Percentiles rank a stretch among this genome's conserved stretches.
These are phyloP conservation scores for Populus hybrid DNA, from an alignment of 441 rosid genomes.

Conservation along the genomic window DNA sequence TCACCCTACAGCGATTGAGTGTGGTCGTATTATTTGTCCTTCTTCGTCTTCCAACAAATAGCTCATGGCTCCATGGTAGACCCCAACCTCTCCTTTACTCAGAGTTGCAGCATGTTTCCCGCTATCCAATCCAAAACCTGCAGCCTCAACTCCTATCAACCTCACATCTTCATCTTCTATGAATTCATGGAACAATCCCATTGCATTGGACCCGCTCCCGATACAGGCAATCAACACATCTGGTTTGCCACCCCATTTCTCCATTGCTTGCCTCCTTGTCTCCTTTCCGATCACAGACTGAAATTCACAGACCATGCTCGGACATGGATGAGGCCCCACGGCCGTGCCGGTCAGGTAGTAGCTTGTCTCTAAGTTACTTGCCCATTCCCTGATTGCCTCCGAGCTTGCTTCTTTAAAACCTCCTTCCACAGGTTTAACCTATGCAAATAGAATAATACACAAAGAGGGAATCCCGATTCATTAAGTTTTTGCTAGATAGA, in stretches of 20 bases:
- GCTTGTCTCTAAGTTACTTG: conserved; percentile 32
- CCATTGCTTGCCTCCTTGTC: conserved; percentile 64
- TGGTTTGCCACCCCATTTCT: conserved; percentile 82
- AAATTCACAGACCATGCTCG: conserved; percentile 68
- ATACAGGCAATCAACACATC: conserved; percentile 77
- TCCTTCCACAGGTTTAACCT: conserved; percentile 46
- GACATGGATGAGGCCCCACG: conserved; percentile 85
- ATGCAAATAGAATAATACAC: background rate
- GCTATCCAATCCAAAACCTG: conserved; percentile 66
- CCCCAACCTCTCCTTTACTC: conserved; percentile 70
- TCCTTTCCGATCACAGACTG: conserved; percentile 80
- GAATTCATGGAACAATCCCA: conserved; percentile 78
- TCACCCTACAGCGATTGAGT: conserved; percentile 74
- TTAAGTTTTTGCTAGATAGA: background rate
- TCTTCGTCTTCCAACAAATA: conserved; percentile 69
- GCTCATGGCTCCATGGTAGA: conserved; percentile 76
- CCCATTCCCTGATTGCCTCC: conserved; percentile 66
- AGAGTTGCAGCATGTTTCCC: conserved; percentile 74
- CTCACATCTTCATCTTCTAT: conserved; percentile 56
- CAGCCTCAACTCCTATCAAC: conserved; percentile 74
- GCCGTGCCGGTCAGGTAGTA: conserved; percentile 52
- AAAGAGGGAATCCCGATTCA: background rate
- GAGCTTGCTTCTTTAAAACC: conserved; percentile 68
- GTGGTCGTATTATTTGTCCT: conserved; percentile 60
- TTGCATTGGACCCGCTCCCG: conserved; percentile 78